phyloP scores from a whole-genome alignment of 1,284 basidiomycete genomes.

The Ustilago hordei region DNA sequence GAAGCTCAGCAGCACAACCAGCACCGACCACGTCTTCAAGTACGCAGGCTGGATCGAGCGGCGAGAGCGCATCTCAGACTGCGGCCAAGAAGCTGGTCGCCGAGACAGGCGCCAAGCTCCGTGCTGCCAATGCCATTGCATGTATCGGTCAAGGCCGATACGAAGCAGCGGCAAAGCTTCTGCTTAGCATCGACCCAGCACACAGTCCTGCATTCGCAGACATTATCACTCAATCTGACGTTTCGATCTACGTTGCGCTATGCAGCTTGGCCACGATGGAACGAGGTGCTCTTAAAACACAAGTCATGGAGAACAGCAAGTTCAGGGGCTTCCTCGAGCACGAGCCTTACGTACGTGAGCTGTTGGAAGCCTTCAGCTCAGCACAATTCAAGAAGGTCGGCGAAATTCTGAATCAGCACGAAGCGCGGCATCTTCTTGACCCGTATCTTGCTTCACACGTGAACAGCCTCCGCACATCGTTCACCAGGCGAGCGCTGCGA shows the following conservation, averaged over 20 bases:
- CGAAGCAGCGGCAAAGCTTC: conserved; percentile 79
- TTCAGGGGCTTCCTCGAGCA: conserved; percentile 84
- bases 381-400: conserved; percentile 85
- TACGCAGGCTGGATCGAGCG: conserved; percentile 23
- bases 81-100: conserved; percentile 40
- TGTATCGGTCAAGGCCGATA: conserved; percentile 79
- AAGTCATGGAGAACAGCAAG: conserved; percentile 77
- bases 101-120: conserved; percentile 78
- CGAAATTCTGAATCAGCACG: conserved; percentile 75
- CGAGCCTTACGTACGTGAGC: conserved; percentile 83
- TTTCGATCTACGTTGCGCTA: conserved; percentile 83
- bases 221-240: conserved; percentile 81
- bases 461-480: conserved; percentile 67
- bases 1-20: conserved; percentile 33
- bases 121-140: conserved; percentile 80
- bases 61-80: conserved; percentile 26
- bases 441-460: conserved; percentile 77
- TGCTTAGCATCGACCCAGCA: conserved; percentile 76
- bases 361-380: conserved; percentile 82
- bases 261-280: conserved; percentile 82
- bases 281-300: conserved; percentile 77
- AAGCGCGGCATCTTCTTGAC: conserved; percentile 82
- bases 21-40: conserved; percentile 3
- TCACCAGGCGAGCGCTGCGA: conserved; percentile 69
- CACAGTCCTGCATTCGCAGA: conserved; percentile 65